A percentile compares a stretch with the other conserved stretches of the same genome.
These are phyloP conservation scores for Melaleuca quinquenervia DNA, from an alignment of 345 rosid genomes.

Conservation along the genomic window DNA sequence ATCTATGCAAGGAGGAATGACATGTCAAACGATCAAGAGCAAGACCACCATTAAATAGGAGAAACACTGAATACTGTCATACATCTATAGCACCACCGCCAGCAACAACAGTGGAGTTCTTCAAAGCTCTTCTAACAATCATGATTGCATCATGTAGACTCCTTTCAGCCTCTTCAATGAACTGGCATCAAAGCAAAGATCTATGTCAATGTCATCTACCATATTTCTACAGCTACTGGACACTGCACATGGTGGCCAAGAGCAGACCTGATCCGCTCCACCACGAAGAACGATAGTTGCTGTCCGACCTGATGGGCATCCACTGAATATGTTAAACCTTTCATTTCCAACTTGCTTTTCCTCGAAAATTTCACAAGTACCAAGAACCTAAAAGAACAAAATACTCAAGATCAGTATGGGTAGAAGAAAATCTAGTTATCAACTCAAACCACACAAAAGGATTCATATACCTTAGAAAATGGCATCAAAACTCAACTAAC, in stretches of 20 bases:
- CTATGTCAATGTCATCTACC: not conserved
- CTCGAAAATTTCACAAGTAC: constrained; percentile 91
- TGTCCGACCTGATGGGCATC: constrained; percentile 89
- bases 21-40: not conserved
- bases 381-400: constrained; percentile 64
- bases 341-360: constrained; percentile 98
- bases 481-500: not conserved
- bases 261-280: constrained; percentile 97
- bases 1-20: constrained; percentile 43
- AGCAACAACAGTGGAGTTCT: constrained; percentile 97
- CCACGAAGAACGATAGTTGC: constrained; percentile 99
- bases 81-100: constrained; percentile 99
- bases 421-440: not conserved
- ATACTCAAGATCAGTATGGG: not conserved
- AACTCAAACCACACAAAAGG: not conserved
- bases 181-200: constrained; percentile 29
- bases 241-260: not conserved
- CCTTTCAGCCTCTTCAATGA: constrained; percentile 98
- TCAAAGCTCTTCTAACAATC: constrained; percentile 96
- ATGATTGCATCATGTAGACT: constrained; percentile 99
- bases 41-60: not conserved
- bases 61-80: constrained; percentile 10
- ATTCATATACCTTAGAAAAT: not conserved
- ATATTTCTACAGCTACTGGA: not conserved
- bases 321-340: constrained; percentile 95